Base-by-base conservation (phyloP, 352 stramenopile species). In the Phytophthora idaei region DNA sequence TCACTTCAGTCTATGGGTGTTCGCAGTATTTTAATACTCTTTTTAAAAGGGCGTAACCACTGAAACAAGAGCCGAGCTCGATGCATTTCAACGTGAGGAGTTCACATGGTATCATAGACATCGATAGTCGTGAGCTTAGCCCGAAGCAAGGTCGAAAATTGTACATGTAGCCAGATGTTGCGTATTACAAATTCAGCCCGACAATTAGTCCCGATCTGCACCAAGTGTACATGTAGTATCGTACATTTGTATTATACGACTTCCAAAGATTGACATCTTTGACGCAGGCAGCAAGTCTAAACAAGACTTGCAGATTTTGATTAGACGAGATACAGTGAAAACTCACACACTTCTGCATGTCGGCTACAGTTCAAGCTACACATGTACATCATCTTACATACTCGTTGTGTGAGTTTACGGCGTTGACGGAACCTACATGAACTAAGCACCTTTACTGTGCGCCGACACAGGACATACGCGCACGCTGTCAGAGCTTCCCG, bases 241-340 rank as follows among this genome's bases (percentile, higher is more conserved):
- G 46, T 52, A 37, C 47, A 29, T 27, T 52, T 39, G 34, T 49
- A 31, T 52, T 39, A 21, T 49, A 31, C 27, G 21, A 11, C 32
- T 15, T 47, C 25, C 14, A 54, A 46, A 57, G 25, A 17, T 47
- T 52, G 32, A 46, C 15, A 51, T 4, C 47, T 58, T 32, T 27
- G 7, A 11, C 21, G 32, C 11, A 28, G 9, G 0, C 15, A 6
- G 12, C 1, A 29, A 53, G 50, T 67, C 57, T 67, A 62, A 66
- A 61, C 63, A 61, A 54, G 27, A 41, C 12, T 0, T 10, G 4
- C 1, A 3, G 3, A 27, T 47, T 36, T 56, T 52, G 64, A 67
- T 71, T 71, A 66, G 64, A 67, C 64, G 57, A 70, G 55, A 29
- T 14, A 17, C 25, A 42, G 32, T 42, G 36, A 17, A n/a, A 10